A percentile compares a stretch with the other conserved stretches of the same genome.
Evolutionary conservation across 495 filamentous ascomycete genomes (phyloP).

Genomic region (Penicillium ochrochloron): DNA sequence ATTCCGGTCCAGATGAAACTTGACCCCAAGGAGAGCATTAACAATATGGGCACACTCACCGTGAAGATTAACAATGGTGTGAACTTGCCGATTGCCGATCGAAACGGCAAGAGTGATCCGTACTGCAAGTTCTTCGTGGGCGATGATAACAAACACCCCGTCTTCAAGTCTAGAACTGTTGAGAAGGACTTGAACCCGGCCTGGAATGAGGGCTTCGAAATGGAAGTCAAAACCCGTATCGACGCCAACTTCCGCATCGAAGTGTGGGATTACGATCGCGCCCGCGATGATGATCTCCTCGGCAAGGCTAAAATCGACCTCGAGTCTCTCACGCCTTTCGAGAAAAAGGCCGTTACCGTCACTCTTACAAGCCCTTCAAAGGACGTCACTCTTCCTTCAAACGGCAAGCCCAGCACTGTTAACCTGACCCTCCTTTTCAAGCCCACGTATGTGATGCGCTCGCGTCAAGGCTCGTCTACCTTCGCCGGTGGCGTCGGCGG

Average conservation of each 20-base stretch:
- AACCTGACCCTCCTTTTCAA: slow-evolving; percentile 90
- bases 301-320: slow-evolving; percentile 80
- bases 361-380: slow-evolving; percentile 38
- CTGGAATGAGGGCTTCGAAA: slow-evolving; percentile 96
- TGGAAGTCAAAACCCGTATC: slow-evolving; percentile 77
- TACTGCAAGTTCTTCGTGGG: slow-evolving; percentile 94
- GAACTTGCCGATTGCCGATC: slow-evolving; percentile 87
- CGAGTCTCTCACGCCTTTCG: slow-evolving; percentile 81
- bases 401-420: slow-evolving; percentile 87
- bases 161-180: slow-evolving; percentile 90
- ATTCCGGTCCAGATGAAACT: slow-evolving; percentile 92
- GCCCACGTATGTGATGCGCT: slow-evolving; percentile 85
- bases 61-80: slow-evolving; percentile 89
- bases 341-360: slow-evolving; percentile 63
- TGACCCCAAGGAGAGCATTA: slow-evolving; percentile 93
- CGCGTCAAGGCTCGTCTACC: slow-evolving; percentile 87
- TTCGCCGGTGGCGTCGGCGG: slow-evolving; percentile 66
- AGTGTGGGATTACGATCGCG: slow-evolving; percentile 95
- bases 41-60: slow-evolving; percentile 93
- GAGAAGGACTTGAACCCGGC: slow-evolving; percentile 95
- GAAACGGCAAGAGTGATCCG: slow-evolving; percentile 95
- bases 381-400: slow-evolving; percentile 73
- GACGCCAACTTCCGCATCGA: slow-evolving; percentile 83
- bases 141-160: slow-evolving; percentile 77
- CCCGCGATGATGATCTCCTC: slow-evolving; percentile 85